Conservation (phyloP, 352 stramenopile species). For the Phytopythium aichiense region DNA sequence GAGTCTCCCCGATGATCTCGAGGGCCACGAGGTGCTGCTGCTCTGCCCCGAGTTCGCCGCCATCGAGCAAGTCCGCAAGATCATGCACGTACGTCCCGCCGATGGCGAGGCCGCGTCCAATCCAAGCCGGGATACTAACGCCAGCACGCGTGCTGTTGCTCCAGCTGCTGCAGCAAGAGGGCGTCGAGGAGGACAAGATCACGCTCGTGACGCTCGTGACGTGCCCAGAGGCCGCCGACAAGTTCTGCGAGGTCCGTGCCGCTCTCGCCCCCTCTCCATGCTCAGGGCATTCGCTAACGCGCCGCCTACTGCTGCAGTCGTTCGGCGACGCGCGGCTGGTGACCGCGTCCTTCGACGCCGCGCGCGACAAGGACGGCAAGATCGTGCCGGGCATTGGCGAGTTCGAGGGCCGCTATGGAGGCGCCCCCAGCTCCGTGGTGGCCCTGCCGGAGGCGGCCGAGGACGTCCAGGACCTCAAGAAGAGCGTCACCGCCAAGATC, state of each 20-base stretch:
- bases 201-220: conserved; percentile 79
- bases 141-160: not conserved
- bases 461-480: conserved; percentile 19
- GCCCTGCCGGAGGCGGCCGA: conserved; percentile 22
- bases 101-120: too few species aligned
- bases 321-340: conserved; percentile 75
- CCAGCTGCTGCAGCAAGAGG: conserved; percentile 65
- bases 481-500: conserved; percentile 37
- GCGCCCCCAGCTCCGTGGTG: conserved; percentile 27
- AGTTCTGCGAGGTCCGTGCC: conserved; percentile 65
- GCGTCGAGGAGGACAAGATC: conserved; percentile 73
- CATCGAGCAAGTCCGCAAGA: conserved; percentile 63
- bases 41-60: conserved; percentile 62
- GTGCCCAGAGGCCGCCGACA: conserved; percentile 70
- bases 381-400: conserved; percentile 72
- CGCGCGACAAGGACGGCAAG: conserved; percentile 47
- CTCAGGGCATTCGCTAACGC: too few species aligned
- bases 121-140: not conserved
- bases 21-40: conserved; percentile 63
- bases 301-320: conserved; percentile 14
- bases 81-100: conserved; percentile 49
- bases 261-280: not conserved
- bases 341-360: conserved; percentile 69
- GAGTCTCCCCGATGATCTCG: conserved; percentile 55
- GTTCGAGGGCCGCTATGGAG: conserved; percentile 73